Evolutionary conservation across 2,329 filamentous ascomycete genomes (phyloP).

Genomic region (Ophiocordyceps robertsii): DNA sequence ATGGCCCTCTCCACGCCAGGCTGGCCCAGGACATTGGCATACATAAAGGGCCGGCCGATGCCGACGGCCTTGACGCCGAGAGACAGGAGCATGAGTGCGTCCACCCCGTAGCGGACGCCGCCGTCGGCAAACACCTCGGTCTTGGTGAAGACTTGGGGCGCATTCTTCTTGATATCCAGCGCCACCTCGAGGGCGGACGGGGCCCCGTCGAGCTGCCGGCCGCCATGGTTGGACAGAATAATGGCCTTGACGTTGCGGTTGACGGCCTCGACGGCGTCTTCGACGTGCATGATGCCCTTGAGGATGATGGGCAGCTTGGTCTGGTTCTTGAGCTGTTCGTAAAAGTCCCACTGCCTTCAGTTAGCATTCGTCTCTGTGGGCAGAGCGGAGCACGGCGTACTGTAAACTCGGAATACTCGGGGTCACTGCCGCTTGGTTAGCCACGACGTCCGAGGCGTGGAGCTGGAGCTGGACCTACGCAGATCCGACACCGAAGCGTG

Average conservation of each 20-base stretch:
- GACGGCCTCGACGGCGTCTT: conserved; percentile 21
- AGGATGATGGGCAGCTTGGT: conserved; percentile 24
- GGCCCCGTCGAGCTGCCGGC: conserved; percentile 25
- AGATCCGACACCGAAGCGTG: conserved; percentile 23
- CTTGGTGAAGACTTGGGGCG: conserved; percentile 21
- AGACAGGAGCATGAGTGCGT: conserved; percentile 28
- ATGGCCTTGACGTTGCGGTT: conserved; percentile 19
- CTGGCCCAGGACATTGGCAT: conserved; percentile 35
- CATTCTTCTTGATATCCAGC: conserved; percentile 23
- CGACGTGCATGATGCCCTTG: conserved; percentile 24
- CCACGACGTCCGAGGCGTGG: neutral
- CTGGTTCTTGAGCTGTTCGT: conserved; percentile 19
- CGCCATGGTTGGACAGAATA: conserved; percentile 29
- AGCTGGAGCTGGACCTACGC: conserved; percentile 9
- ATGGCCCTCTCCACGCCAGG: conserved; percentile 31
- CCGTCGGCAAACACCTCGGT: conserved; percentile 27
- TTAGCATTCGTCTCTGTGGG: neutral
- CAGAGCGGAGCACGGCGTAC: neutral
- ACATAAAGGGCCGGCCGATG: conserved; percentile 38
- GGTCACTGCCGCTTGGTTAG: conserved; percentile 5
- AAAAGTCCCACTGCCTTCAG: conserved; percentile 19
- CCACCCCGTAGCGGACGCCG: conserved; percentile 27
- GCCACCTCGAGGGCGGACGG: conserved; percentile 24
- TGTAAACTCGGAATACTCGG: conserved; percentile 6
- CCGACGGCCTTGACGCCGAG: conserved; percentile 30